Percentiles rank a stretch among this genome's conserved stretches.
Evolutionary conservation across 1,139 yeast species (phyloP).

Genomic region (Suhomyces chickasaworum): DNA sequence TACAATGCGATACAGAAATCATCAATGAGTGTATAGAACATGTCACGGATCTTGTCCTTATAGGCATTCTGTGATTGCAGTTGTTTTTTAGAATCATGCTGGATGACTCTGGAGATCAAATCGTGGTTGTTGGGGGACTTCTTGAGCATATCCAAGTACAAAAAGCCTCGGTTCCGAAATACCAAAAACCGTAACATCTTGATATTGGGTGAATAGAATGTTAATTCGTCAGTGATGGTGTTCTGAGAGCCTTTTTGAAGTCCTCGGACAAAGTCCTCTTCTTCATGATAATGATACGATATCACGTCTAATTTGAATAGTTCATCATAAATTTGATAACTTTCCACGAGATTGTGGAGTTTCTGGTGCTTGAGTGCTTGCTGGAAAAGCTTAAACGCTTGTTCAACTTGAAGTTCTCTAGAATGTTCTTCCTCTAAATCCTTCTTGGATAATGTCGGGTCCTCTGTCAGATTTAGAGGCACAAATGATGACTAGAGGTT

Average conservation of each 20-base stretch:
- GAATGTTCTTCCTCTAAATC: slow-evolving; percentile 84
- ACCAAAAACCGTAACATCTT: slow-evolving; percentile 75
- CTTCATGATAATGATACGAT: slow-evolving; percentile 51
- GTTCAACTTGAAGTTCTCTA: slow-evolving; percentile 84
- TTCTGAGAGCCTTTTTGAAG: slow-evolving; percentile 42
- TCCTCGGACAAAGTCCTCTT: slow-evolving; percentile 40
- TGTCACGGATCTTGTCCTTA: slow-evolving; percentile 17
- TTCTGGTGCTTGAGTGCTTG: slow-evolving; percentile 67
- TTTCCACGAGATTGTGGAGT: slow-evolving; percentile 44
- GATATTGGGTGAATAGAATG: slow-evolving; percentile 64
- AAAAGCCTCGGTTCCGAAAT: slow-evolving; percentile 78
- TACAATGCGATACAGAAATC: slow-evolving; percentile 58
- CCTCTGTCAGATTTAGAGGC: slow-evolving; percentile 78
- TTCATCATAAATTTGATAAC: slow-evolving; percentile 59
- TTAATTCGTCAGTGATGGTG: slow-evolving; percentile 42
- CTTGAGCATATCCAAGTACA: slow-evolving; percentile 55
- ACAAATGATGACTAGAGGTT: slow-evolving; percentile 62
- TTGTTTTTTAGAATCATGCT: slow-evolving; percentile 4
- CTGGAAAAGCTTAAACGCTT: slow-evolving; percentile 77
- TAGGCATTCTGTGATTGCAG: slow-evolving; percentile 24
- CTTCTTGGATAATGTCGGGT: slow-evolving; percentile 52
- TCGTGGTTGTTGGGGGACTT: slow-evolving; percentile 10
- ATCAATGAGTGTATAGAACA: slow-evolving; percentile 51
- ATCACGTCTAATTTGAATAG: slow-evolving; percentile 71
- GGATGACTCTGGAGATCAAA: slow-evolving; percentile 4